Evolutionary conservation across 2,329 filamentous ascomycete genomes (phyloP).

Genomic region (Leptographium galeiforme): DNA sequence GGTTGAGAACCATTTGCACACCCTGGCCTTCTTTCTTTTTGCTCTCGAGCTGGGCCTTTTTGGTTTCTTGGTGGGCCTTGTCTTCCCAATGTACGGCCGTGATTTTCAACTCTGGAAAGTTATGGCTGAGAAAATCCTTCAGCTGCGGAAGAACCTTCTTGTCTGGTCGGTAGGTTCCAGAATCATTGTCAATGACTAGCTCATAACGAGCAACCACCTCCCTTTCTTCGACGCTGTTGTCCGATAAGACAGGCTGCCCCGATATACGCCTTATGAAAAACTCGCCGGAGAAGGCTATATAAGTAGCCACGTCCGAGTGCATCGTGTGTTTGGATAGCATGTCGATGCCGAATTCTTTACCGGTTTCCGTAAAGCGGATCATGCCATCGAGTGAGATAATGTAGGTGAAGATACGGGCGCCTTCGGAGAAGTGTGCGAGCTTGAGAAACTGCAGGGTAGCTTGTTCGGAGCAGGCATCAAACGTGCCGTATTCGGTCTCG

Average conservation of each 20-base stretch:
- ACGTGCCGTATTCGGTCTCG: conserved; percentile 57
- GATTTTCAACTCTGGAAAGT: conserved; percentile 67
- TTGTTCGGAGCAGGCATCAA: conserved; percentile 52
- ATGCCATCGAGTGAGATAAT: conserved; percentile 78
- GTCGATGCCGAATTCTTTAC: conserved; percentile 90
- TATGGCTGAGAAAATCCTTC: conserved; percentile 53
- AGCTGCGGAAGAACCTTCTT: conserved; percentile 60
- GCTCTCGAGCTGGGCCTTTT: conserved; percentile 57
- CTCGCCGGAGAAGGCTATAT: conserved; percentile 85
- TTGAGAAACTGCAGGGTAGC: conserved; percentile 72
- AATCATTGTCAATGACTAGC: conserved; percentile 89
- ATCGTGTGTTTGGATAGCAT: conserved; percentile 91
- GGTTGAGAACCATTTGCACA: conserved; percentile 43
- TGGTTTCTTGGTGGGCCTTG: conserved; percentile 58
- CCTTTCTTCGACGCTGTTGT: conserved; percentile 21
- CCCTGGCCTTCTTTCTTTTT: conserved; percentile 51
- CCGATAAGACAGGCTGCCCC: no score
- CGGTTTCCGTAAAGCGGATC: conserved; percentile 86
- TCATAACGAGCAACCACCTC: conserved; percentile 52
- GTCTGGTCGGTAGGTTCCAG: conserved; percentile 83
- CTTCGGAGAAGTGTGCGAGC: conserved; percentile 75
- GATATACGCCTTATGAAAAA: conserved; percentile 63
- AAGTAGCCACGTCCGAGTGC: conserved; percentile 85
- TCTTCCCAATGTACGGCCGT: conserved; percentile 67
- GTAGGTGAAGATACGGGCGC: conserved; percentile 81